Evolutionary conservation across 108 stramenopile species (phyloP).

Genomic region (Nannochloropsis granulata): DNA sequence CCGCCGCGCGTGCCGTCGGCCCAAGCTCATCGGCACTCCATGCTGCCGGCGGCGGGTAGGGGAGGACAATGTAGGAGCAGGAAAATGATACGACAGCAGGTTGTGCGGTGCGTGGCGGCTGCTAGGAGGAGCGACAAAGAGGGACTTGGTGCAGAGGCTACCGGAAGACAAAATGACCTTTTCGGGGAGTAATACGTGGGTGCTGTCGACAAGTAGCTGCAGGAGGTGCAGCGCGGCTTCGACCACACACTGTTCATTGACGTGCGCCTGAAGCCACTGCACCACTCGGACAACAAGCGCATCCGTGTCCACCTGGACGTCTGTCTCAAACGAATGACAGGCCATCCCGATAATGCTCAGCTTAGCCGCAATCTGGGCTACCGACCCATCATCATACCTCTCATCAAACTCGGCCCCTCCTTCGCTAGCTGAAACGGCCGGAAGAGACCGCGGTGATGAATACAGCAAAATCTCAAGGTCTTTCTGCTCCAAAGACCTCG

Average conservation of each 20-base stretch:
- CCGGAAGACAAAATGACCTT: background rate
- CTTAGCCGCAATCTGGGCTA: background rate
- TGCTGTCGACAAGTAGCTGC: background rate
- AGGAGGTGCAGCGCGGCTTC: background rate
- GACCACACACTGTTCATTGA: background rate
- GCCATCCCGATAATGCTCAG: background rate
- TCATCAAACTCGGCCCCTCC: background rate
- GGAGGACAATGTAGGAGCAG: background rate
- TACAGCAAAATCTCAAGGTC: background rate
- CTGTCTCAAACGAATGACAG: background rate
- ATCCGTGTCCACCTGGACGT: background rate
- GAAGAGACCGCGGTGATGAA: background rate
- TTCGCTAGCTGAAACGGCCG: background rate
- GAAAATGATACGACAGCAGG: background rate
- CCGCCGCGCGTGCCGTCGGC: background rate
- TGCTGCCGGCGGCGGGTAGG: background rate
- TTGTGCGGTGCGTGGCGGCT: background rate
- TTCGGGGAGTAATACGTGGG: background rate
- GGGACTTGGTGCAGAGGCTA: background rate
- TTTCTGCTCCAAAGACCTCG: background rate
- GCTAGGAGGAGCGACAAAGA: background rate
- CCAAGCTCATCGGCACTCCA: background rate
- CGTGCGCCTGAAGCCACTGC: background rate
- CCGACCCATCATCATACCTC: background rate
- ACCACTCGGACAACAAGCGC: background rate